Evolutionary conservation across 1,139 yeast species (phyloP).

Genomic region (Taphrina betulina): DNA sequence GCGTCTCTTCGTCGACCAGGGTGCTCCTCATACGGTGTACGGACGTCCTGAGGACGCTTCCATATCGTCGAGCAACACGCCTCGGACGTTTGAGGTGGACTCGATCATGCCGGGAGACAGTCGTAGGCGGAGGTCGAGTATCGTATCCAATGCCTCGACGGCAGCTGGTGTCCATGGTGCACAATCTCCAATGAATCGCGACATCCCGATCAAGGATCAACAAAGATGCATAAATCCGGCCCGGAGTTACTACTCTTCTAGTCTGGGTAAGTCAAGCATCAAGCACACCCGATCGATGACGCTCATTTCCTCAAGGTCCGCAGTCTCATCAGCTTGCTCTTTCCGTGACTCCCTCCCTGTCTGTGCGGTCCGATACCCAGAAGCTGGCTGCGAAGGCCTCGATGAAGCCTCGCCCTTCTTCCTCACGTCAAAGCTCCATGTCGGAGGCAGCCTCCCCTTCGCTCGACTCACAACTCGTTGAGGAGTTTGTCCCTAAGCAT

Average conservation of each 20-base stretch:
- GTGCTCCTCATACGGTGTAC: no score
- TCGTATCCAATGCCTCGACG: background rate
- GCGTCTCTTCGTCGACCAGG: no score
- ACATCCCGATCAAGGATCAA: background rate
- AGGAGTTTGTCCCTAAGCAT: background rate
- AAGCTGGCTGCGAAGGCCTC: conserved; percentile 26
- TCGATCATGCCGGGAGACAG: conserved; percentile 4
- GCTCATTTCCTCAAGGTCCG: conserved; percentile 4
- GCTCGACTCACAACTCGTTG: background rate
- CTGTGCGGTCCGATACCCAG: conserved; percentile 25
- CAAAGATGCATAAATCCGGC: conserved; percentile 15
- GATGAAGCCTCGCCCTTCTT: conserved; percentile 2
- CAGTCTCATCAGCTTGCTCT: conserved; percentile 5
- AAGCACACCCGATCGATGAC: background rate
- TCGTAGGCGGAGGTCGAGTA: conserved; percentile 12
- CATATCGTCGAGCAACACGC: no score
- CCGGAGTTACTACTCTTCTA: conserved; percentile 15
- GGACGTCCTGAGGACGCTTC: no score
- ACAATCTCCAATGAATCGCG: no score
- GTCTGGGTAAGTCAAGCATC: conserved; percentile 7
- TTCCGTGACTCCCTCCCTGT: conserved; percentile 8
- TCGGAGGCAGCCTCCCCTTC: conserved; percentile 1
- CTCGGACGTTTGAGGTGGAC: no score
- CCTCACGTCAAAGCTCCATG: background rate
- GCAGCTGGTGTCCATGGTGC: no score